Evolutionary conservation across 176 grass and related monocot genomes (phyloP).

Genomic region (Lolium rigidum): DNA sequence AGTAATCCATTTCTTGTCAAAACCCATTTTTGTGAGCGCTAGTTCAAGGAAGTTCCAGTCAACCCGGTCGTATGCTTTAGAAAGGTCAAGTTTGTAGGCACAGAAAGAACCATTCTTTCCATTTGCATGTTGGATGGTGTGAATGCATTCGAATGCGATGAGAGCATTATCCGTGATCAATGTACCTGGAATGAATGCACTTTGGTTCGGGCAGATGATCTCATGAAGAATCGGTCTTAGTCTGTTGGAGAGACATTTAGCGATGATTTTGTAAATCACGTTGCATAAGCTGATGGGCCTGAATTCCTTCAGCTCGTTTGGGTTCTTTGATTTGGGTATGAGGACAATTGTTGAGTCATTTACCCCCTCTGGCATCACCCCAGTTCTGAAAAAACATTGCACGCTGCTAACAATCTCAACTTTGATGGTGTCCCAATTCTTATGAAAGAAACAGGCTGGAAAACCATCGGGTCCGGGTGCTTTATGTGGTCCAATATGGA

Average conservation of each 20-base stretch:
- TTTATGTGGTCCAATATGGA: neutral
- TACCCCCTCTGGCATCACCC: neutral
- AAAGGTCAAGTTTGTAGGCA: neutral
- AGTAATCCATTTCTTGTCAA: neutral
- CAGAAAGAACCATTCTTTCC: neutral
- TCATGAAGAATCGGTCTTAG: neutral
- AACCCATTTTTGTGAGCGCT: neutral
- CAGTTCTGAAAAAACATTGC: neutral
- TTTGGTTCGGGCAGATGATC: neutral
- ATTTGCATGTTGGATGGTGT: neutral
- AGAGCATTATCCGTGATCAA: neutral
- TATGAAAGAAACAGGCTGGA: neutral
- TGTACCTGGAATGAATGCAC: neutral
- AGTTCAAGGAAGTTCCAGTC: neutral
- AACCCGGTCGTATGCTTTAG: neutral
- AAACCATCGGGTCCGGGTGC: neutral
- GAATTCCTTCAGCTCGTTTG: neutral
- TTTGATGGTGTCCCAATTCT: neutral
- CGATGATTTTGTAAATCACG: neutral
- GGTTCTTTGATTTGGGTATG: neutral
- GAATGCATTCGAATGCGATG: neutral
- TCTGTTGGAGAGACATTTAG: neutral
- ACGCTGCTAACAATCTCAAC: neutral
- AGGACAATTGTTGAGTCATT: neutral
- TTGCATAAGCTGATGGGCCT: neutral